Evolutionary conservation across 768 basidiomycete genomes (phyloP).

Genomic region (Chiua virens): DNA sequence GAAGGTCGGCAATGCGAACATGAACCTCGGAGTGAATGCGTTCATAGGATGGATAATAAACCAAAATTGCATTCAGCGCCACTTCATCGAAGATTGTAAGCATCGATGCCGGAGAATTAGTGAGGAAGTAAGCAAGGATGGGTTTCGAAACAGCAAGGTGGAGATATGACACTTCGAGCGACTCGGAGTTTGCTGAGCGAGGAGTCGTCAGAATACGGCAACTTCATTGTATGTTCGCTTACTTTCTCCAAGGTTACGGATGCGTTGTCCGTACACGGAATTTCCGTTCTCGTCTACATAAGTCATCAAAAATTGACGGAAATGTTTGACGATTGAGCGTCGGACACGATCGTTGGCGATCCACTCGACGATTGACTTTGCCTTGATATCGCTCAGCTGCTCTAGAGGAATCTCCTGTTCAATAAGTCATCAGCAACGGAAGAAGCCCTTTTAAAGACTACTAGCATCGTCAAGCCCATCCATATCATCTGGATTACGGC

Average conservation of each 20-base stretch:
- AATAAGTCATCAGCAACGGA: slow-evolving; percentile 13
- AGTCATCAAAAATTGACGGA: slow-evolving; percentile 93
- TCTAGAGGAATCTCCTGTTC: slow-evolving; percentile 88
- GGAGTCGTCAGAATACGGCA: slow-evolving; percentile 10
- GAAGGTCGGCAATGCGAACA: slow-evolving; percentile 93
- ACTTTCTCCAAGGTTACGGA: slow-evolving; percentile 95
- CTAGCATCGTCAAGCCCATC: slow-evolving; percentile 86
- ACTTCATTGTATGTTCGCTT: slow-evolving; percentile 26
- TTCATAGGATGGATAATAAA: slow-evolving; percentile 94
- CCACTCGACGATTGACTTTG: slow-evolving; percentile 97
- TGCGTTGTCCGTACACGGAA: slow-evolving; percentile 93
- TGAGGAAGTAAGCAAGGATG: slow-evolving; percentile 95
- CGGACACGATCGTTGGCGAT: slow-evolving; percentile 91
- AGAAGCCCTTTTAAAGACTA: slow-evolving; percentile 6
- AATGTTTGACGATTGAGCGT: slow-evolving; percentile 87
- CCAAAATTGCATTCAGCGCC: slow-evolving; percentile 88
- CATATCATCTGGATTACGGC: slow-evolving; percentile 85
- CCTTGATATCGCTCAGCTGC: slow-evolving; percentile 96
- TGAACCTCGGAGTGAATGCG: slow-evolving; percentile 98
- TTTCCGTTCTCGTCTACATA: slow-evolving; percentile 90
- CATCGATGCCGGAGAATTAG: slow-evolving; percentile 92
- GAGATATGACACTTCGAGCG: slow-evolving; percentile 95
- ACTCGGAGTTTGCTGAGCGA: slow-evolving; percentile 86
- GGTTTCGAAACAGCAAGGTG: slow-evolving; percentile 91
- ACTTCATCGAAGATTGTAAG: slow-evolving; percentile 94